phyloP scores from a whole-genome alignment of 148 eudicot species.

The Vaccinium macrocarpon region DNA sequence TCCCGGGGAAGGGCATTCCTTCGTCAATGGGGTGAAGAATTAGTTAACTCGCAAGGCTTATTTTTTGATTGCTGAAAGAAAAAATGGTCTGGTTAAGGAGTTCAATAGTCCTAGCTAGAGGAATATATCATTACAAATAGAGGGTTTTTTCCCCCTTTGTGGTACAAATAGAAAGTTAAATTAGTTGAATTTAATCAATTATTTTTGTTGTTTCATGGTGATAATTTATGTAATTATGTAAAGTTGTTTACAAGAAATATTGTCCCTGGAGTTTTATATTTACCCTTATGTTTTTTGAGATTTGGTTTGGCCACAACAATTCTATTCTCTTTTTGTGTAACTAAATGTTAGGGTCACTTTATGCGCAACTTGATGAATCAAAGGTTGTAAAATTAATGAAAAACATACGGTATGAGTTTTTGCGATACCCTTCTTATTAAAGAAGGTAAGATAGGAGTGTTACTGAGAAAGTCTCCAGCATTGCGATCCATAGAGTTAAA shows the following conservation, averaged over 20 bases:
- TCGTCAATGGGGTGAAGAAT: constrained; percentile 8
- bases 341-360: too few species aligned
- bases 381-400: too few species aligned
- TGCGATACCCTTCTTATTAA: too few species aligned
- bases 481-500: not conserved
- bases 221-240: not conserved
- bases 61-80: not conserved
- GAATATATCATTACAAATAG: not conserved
- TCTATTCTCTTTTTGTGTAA: too few species aligned
- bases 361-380: too few species aligned
- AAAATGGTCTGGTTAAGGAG: not conserved
- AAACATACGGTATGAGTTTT: too few species aligned
- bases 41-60: not conserved
- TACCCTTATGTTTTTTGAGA: not conserved
- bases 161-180: not conserved
- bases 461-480: not conserved
- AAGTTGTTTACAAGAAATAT: not conserved
- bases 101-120: not conserved
- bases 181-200: not conserved
- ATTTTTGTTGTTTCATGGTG: not conserved
- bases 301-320: not conserved
- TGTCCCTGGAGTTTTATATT: not conserved
- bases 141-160: not conserved
- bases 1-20: constrained; percentile 37
- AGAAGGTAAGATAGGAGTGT: not conserved